Percentiles rank a stretch among this genome's conserved stretches.
Conservation (phyloP, 2,329 filamentous ascomycete genomes). For the Aureobasidium mangrovei region DNA sequence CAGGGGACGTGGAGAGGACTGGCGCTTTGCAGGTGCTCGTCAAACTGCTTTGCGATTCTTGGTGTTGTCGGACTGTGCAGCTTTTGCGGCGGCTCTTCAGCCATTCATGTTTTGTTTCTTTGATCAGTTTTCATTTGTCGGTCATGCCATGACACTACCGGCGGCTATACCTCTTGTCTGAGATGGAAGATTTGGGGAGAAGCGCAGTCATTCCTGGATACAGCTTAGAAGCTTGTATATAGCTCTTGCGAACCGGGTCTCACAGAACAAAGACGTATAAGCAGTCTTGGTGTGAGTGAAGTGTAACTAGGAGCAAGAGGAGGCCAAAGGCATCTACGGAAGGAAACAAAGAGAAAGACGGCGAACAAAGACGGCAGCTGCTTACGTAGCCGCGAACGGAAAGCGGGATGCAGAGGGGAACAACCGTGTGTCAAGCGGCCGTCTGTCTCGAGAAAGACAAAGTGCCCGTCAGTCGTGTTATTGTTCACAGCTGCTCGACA, state of each 20-base stretch:
- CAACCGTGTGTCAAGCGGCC: background rate
- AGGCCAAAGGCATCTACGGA: background rate
- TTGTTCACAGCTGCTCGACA: too few relatives aligned
- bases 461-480: background rate
- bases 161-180: conserved; percentile 8
- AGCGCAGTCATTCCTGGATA: conserved; percentile 14
- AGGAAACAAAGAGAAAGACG: background rate
- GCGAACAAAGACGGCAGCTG: conserved; percentile 1
- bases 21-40: background rate
- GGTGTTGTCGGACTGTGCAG: conserved; percentile 1
- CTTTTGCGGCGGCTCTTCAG: conserved; percentile 2
- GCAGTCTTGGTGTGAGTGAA: background rate
- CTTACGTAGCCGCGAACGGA: background rate
- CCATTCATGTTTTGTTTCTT: background rate
- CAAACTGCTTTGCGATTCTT: background rate
- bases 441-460: background rate
- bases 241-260: background rate
- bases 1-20: background rate
- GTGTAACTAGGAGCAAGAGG: background rate
- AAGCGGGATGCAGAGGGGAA: conserved; percentile 5
- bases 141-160: background rate
- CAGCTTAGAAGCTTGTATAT: background rate
- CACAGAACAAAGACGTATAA: background rate
- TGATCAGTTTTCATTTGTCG: conserved; percentile 1
- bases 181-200: background rate